Conservation (phyloP, 169 alveolate species). For the Cyclospora cayetanensis region DNA sequence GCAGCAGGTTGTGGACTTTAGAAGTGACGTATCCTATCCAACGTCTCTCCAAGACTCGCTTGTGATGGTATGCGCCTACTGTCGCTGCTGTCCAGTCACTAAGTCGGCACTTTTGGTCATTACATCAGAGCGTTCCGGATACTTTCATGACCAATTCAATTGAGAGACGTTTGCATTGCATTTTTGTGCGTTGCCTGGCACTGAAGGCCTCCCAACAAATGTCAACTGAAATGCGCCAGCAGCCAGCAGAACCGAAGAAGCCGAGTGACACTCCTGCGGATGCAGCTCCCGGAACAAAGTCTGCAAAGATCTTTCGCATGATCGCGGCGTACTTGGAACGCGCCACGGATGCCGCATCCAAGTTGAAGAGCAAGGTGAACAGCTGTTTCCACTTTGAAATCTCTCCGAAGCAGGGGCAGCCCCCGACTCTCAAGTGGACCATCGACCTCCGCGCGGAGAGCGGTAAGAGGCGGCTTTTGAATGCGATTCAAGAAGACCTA, state of each 20-base stretch:
- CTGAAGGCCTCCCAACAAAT: slow-evolving; percentile 39
- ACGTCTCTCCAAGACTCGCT: slow-evolving; percentile 67
- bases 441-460: slow-evolving; percentile 47
- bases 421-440: slow-evolving; percentile 4
- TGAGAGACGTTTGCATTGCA: too few species aligned
- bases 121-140: too few species aligned
- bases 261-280: background rate
- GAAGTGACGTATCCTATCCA: slow-evolving; percentile 51
- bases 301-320: slow-evolving; percentile 43
- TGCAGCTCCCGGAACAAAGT: background rate
- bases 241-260: slow-evolving; percentile 1
- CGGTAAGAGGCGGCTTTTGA: background rate
- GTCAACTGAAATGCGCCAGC: background rate
- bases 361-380: slow-evolving; percentile 19
- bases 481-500: background rate
- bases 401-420: background rate
- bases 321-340: slow-evolving; percentile 49
- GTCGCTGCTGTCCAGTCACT: background rate
- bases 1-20: slow-evolving; percentile 23
- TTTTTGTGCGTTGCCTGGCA: too few species aligned
- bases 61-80: slow-evolving; percentile 32
- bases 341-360: slow-evolving; percentile 1
- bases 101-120: too few species aligned
- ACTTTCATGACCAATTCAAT: too few species aligned
- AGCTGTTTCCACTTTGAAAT: slow-evolving; percentile 34